Evolutionary conservation across 1,284 basidiomycete species (phyloP), one percentile per base, ranked within the genome.

Genomic region (Leccinum ambiguum): DNA sequence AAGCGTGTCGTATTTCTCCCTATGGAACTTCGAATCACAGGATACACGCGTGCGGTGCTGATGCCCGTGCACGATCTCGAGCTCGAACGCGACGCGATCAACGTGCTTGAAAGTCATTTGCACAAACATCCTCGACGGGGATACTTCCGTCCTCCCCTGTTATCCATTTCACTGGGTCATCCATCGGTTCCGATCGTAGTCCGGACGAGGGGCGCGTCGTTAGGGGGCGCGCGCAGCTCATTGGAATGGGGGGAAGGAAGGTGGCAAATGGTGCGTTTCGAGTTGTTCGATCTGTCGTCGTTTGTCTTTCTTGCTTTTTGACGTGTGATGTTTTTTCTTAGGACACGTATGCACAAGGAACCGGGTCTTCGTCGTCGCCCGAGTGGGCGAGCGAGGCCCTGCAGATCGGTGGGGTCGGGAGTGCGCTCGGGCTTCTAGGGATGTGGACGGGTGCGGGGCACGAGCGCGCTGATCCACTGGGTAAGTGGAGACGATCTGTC

Each of bases 371-470:
- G 14, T 64, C 66, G 50, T 65, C 66, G 4, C 71, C 78, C 0
- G 80, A 85, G 64, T 87, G 85, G 86, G 76, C 77, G 4, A 83
- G 80, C 14, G 85, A 88, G 69, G 83, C 81, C 6, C 74, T 88
- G 0, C 86, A 88, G 69, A 72, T 88, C 3, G 86, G 86, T 13
- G 80, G 79, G 1, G 75, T 84, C 6, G 83, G 81, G 18, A 84
- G 84, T 26, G 81, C 79, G 0, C 72, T 80, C 41, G 86, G 86
- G 13, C 70, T 86, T 3, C 72, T 87, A 1, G 86, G 85, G n/a
- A 74, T 84, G 74, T 88, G 86, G 86, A 87, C 86, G 0, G 84
- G 85, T 7, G 83, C 83, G 3, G 72, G 73, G 11, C 86, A 88
- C 67, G 78, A 80, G 56, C 70, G 74, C 4, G 76, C 74, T 3